A percentile compares a stretch with the other conserved stretches of the same genome.
Evolutionary conservation across 1,139 yeast genomes (phyloP).

Genomic region (Suhomyces kunorum): DNA sequence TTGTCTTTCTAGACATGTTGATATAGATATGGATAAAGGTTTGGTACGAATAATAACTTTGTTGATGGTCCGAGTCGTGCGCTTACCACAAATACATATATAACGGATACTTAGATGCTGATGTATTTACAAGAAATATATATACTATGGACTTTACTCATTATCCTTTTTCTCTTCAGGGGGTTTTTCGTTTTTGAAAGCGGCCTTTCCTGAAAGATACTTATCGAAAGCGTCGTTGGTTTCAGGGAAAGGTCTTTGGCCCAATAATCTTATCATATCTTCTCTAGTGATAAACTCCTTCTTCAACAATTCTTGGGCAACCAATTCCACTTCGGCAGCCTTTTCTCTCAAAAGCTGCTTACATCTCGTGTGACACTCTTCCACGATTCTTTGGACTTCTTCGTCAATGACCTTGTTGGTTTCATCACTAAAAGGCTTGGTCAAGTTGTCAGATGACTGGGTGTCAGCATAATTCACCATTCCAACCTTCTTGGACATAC

Average conservation of each 20-base stretch:
- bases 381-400: constrained; percentile 81
- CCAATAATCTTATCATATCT: constrained; percentile 84
- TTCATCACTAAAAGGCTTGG: constrained; percentile 89
- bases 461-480: constrained; percentile 66
- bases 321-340: constrained; percentile 70
- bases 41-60: background rate
- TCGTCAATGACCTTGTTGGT: constrained; percentile 79
- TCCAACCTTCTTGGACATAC: constrained; percentile 88
- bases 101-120: background rate
- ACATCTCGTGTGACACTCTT: constrained; percentile 75
- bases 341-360: constrained; percentile 66
- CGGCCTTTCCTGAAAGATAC: constrained; percentile 54
- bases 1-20: constrained; percentile 13
- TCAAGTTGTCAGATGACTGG: constrained; percentile 61
- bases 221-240: constrained; percentile 92
- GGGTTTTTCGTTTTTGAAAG: constrained; percentile 35
- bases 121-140: constrained; percentile 11
- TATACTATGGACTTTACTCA: constrained; percentile 12
- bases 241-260: constrained; percentile 89
- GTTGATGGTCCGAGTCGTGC: constrained; percentile 10
- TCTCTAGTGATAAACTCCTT: constrained; percentile 89
- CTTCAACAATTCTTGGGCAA: constrained; percentile 79
- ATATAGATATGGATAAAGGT: background rate
- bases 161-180: constrained; percentile 29
- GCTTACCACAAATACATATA: background rate